Base-by-base conservation (phyloP, 768 basidiomycete genomes). In the Lentinula guzmanii region DNA sequence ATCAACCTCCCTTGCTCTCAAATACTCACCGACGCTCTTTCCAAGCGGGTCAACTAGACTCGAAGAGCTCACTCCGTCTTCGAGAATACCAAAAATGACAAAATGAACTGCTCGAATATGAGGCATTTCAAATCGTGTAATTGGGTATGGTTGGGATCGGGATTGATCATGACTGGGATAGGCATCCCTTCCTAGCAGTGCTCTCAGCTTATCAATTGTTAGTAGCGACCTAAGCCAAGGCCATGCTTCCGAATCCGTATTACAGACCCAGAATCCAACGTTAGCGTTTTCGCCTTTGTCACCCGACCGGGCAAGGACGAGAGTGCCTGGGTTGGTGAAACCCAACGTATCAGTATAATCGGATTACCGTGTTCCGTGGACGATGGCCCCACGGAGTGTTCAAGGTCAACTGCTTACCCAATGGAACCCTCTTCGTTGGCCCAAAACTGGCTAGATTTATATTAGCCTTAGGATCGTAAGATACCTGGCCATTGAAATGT, bases 211-310 rank as follows among this genome's bases (percentile, higher is more conserved):
- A 3, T 59, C 46, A 5, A 59, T 59, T 10, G 58, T 59, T 10
- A 59, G 41, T 33, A 59, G 42, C 31, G 58, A 59, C 41, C 24
- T 45, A 37, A 59, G 58, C 55, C 55, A 56, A 7, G 55, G 55
- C 58, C 58, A 59, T 21, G 58, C 45, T 33, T 51, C 45, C 4
- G 33, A 33, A 50, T 59, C 16, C 10, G n/a, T 35, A 9, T 56
- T 28, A n/a, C 45, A 10, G 37, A 59, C 58, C 58, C 58, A 59
- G 15, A 59, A 51, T 13, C 58, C 58, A n/a, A 59, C 58, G 28
- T 59, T 59, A 24, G 58, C 45, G 34, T 59, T 59, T 28, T 34
- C 58, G 21, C 58, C 58, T 39, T 59, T 59, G 34, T 59, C 58
- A 13, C 58, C 58, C 31, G 45, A 48, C 10, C 58, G 58, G 8